phyloP scores from a whole-genome alignment of 768 basidiomycete species.

The Calocera viscosa region DNA sequence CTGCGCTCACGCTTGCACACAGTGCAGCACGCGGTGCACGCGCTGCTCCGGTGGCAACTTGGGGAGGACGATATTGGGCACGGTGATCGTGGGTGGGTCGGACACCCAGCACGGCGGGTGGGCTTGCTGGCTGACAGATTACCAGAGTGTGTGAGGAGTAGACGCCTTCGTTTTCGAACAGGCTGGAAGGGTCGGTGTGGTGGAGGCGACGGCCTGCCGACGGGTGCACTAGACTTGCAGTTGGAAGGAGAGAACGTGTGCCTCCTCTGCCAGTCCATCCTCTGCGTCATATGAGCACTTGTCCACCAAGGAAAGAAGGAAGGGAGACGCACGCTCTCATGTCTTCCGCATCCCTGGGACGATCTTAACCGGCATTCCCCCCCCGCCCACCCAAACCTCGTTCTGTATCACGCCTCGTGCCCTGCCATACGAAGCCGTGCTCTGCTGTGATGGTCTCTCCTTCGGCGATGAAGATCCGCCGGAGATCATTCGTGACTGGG shows the following conservation, averaged over 20 bases:
- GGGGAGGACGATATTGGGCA: slow-evolving; percentile 70
- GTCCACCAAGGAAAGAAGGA: neutral
- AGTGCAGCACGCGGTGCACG: slow-evolving; percentile 75
- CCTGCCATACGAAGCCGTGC: slow-evolving; percentile 83
- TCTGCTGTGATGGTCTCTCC: slow-evolving; percentile 83
- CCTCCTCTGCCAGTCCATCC: slow-evolving; percentile 62
- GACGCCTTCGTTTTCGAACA: slow-evolving; percentile 54
- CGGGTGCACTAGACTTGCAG: slow-evolving; percentile 57
- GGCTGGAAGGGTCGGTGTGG: slow-evolving; percentile 44
- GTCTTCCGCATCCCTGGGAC: slow-evolving; percentile 62
- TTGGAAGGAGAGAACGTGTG: slow-evolving; percentile 82
- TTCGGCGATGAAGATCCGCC: slow-evolving; percentile 88
- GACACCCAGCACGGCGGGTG: slow-evolving; percentile 36
- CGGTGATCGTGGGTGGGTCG: slow-evolving; percentile 44
- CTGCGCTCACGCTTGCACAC: slow-evolving; percentile 81
- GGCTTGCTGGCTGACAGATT: slow-evolving; percentile 69
- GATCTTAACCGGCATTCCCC: slow-evolving; percentile 76
- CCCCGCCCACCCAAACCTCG: slow-evolving; percentile 84
- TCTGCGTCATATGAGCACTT: neutral
- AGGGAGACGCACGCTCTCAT: slow-evolving; percentile 13
- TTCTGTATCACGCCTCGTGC: slow-evolving; percentile 88
- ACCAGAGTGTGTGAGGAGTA: slow-evolving; percentile 40
- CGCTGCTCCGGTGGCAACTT: slow-evolving; percentile 87
- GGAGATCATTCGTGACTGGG: slow-evolving; percentile 92
- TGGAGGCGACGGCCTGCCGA: slow-evolving; percentile 41